Conservation (phyloP, 306 rosid genomes). For the Abrus pulchellus region DNA sequence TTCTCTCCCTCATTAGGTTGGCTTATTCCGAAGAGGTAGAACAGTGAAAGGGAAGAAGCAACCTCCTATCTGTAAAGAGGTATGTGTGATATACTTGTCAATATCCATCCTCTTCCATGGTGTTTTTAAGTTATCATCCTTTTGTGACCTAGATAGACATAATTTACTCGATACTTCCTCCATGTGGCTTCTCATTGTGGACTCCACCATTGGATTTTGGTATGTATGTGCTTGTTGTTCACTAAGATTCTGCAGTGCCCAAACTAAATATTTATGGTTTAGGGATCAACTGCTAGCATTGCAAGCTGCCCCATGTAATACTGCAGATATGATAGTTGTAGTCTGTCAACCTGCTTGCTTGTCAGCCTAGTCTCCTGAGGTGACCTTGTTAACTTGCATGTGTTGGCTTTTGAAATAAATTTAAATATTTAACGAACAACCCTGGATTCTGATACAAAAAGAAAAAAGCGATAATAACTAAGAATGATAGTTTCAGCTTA, state of each 20-base stretch:
- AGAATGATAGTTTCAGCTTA: conserved; percentile 22
- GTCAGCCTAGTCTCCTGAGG: conserved; percentile 30
- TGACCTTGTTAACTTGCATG: conserved; percentile 23
- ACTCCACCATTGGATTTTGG: conserved; percentile 33
- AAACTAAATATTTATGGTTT: conserved; percentile 28
- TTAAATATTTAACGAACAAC: neutral
- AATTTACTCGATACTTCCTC: conserved; percentile 34
- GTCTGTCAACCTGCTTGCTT: conserved; percentile 21
- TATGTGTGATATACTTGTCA: conserved; percentile 49
- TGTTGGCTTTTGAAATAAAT: conserved; percentile 22
- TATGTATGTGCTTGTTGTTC: conserved; percentile 26
- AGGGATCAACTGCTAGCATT: conserved; percentile 9
- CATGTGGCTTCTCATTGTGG: neutral
- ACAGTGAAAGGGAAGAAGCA: conserved; percentile 82
- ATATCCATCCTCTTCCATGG: conserved; percentile 1
- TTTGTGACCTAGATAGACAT: conserved; percentile 24
- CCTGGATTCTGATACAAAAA: neutral
- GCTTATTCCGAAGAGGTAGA: conserved; percentile 87
- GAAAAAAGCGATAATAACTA: conserved; percentile 5
- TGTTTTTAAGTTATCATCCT: conserved; percentile 29
- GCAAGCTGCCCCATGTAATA: conserved; percentile 16
- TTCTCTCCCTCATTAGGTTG: conserved; percentile 65
- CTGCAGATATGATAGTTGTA: conserved; percentile 3
- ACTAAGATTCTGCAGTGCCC: conserved; percentile 11
- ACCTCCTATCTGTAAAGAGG: conserved; percentile 94